Evolutionary conservation across 129 eudicot species (phyloP).

Genomic region (Glebionis coronaria): DNA sequence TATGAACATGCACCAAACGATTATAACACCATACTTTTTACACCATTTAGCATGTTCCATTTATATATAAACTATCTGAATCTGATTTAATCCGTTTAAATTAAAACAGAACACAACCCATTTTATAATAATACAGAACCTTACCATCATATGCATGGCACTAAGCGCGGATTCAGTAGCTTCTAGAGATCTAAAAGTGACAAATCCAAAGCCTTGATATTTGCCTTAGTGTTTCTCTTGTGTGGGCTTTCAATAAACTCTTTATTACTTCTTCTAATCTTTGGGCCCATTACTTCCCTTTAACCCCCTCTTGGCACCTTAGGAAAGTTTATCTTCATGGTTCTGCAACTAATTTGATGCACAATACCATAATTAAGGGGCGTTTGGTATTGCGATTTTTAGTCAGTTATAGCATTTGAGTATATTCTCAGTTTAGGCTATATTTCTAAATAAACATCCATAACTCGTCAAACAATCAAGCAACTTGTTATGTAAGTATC

Average conservation of each 20-base stretch:
- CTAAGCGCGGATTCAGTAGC: conserved; percentile 59
- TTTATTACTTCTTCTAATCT: conserved; percentile 52
- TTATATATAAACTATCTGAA: neutral
- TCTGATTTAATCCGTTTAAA: neutral
- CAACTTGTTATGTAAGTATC: no score
- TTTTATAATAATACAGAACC: conserved; percentile 18
- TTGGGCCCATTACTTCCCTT: conserved; percentile 70
- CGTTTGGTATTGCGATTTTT: no score
- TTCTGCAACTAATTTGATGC: conserved; percentile 95
- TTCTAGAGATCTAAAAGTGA: conserved; percentile 65
- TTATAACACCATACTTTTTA: neutral
- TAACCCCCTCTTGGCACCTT: conserved; percentile 97
- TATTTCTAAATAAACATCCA: no score
- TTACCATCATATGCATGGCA: conserved; percentile 69
- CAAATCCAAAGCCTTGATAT: conserved; percentile 88
- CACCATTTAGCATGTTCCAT: neutral
- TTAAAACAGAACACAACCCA: neutral
- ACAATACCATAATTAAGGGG: neutral
- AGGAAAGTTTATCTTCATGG: conserved; percentile 86
- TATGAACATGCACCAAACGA: no score
- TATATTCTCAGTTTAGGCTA: no score
- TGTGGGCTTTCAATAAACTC: conserved; percentile 79
- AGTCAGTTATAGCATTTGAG: no score
- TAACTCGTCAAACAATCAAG: no score
- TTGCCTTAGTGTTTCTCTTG: conserved; percentile 68